Evolutionary conservation across 2,329 filamentous ascomycete genomes (phyloP).

Genomic region (Fusarium austroafricanum): DNA sequence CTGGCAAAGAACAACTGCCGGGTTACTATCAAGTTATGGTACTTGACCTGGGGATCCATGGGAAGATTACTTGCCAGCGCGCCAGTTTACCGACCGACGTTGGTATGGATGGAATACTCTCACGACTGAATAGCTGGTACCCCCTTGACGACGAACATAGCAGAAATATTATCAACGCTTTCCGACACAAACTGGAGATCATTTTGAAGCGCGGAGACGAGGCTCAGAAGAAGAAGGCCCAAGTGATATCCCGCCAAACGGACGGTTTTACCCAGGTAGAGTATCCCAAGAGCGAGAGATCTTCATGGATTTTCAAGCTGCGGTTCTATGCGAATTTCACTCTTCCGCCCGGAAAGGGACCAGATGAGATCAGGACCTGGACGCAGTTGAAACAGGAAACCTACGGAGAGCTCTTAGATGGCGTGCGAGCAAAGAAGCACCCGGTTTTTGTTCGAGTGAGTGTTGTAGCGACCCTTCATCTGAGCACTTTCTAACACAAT

Average conservation of each 20-base stretch:
- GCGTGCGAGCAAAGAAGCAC: slow-evolving; percentile 21
- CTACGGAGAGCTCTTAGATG: slow-evolving; percentile 19
- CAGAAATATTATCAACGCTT: slow-evolving; percentile 5
- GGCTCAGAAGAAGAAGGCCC: slow-evolving; percentile 14
- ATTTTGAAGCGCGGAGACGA: not conserved
- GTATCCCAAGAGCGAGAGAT: slow-evolving; percentile 10
- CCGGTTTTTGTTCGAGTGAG: slow-evolving; percentile 40
- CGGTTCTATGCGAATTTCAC: slow-evolving; percentile 13
- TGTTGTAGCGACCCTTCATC: not conserved
- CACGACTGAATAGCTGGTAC: slow-evolving; percentile 35
- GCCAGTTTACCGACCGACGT: slow-evolving; percentile 22
- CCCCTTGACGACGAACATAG: slow-evolving; percentile 24
- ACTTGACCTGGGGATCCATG: slow-evolving; percentile 31
- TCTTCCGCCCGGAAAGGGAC: slow-evolving; percentile 24
- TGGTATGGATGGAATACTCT: slow-evolving; percentile 8
- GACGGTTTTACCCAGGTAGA: not conserved
- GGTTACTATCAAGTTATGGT: slow-evolving; percentile 32
- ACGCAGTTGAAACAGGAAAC: slow-evolving; percentile 13
- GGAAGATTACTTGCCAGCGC: slow-evolving; percentile 26
- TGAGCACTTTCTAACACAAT: not conserved
- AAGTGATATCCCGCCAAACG: slow-evolving; percentile 1
- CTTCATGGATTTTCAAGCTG: slow-evolving; percentile 35
- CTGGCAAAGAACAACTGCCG: slow-evolving; percentile 29
- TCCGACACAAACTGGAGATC: slow-evolving; percentile 15
- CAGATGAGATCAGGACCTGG: slow-evolving; percentile 28